phyloP scores from a whole-genome alignment of 1,284 basidiomycete species.

The Puccinia triticina region DNA sequence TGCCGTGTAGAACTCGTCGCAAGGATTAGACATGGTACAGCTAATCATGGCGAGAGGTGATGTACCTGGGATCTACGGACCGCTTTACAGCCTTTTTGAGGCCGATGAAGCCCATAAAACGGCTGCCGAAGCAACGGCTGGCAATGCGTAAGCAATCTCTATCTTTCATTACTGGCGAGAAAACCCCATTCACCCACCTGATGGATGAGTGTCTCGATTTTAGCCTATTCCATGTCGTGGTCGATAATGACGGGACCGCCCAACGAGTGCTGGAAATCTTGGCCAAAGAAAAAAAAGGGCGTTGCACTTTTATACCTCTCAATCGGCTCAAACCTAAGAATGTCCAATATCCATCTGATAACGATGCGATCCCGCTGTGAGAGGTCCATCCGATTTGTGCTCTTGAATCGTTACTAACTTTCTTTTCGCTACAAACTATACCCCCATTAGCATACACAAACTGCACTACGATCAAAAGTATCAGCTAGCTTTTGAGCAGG shows the following conservation, averaged over 20 bases:
- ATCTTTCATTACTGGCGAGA: neutral
- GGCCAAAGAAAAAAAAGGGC: slow-evolving; percentile 85
- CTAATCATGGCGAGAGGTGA: slow-evolving; percentile 74
- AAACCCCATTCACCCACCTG: neutral
- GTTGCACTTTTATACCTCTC: slow-evolving; percentile 97
- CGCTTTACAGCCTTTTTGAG: slow-evolving; percentile 89
- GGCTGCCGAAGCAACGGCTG: slow-evolving; percentile 90
- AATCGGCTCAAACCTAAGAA: slow-evolving; percentile 86
- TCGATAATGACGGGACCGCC: slow-evolving; percentile 92
- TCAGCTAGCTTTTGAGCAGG: slow-evolving; percentile 87
- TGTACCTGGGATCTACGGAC: slow-evolving; percentile 81
- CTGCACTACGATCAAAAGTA: slow-evolving; percentile 75
- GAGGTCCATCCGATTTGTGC: slow-evolving; percentile 51
- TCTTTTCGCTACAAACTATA: neutral
- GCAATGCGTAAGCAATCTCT: slow-evolving; percentile 64
- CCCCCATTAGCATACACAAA: slow-evolving; percentile 65
- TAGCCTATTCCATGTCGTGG: slow-evolving; percentile 95
- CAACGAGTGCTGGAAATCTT: slow-evolving; percentile 84
- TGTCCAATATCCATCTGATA: slow-evolving; percentile 69
- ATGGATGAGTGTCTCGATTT: neutral
- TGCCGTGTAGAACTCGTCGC: slow-evolving; percentile 72
- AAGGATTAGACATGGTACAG: slow-evolving; percentile 80
- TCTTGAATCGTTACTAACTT: slow-evolving; percentile 13
- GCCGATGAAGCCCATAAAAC: slow-evolving; percentile 90
- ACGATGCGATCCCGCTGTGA: slow-evolving; percentile 78